Evolutionary conservation across 768 basidiomycete species (phyloP).

Genomic region (Agrocybe praecox): DNA sequence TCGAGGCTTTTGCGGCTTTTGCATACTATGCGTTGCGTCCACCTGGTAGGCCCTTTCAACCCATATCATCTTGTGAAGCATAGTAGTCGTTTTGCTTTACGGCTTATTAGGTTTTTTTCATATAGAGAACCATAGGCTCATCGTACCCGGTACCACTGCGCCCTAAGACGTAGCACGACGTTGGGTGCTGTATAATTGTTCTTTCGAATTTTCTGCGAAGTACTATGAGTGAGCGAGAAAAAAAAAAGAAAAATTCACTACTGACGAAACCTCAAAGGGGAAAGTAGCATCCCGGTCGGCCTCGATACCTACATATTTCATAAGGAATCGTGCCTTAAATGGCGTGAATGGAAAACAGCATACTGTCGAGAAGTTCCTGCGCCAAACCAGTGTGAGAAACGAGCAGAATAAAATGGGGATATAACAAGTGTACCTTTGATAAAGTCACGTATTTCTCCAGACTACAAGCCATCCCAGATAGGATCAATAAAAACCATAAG

Average conservation of each 20-base stretch:
- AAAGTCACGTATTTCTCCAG: conserved; percentile 52
- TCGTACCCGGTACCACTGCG: conserved; percentile 73
- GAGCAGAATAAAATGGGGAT: background rate
- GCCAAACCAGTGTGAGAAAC: background rate
- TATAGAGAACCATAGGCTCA: background rate
- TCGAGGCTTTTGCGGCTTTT: conserved; percentile 59
- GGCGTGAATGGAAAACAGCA: background rate
- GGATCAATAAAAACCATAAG: background rate
- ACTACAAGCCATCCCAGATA: conserved; percentile 14
- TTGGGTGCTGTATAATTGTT: conserved; percentile 56
- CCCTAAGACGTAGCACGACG: conserved; percentile 68
- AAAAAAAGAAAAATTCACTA: background rate
- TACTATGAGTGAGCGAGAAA: no score
- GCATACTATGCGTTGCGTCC: conserved; percentile 28
- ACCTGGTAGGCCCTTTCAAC: conserved; percentile 57
- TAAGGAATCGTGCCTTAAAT: no score
- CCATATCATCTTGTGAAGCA: conserved; percentile 74
- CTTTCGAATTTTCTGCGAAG: conserved; percentile 44
- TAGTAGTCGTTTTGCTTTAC: conserved; percentile 71
- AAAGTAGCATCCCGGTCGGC: conserved; percentile 49
- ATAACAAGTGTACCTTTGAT: conserved; percentile 31
- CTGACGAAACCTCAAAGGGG: conserved; percentile 46
- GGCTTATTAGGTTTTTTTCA: background rate
- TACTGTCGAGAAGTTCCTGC: conserved; percentile 26
- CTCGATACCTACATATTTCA: conserved; percentile 40